Evolutionary conservation across 805 yeast genomes (phyloP), one percentile per base, ranked within the genome.

Genomic region (Wickerhamomyces subpelliculosus): DNA sequence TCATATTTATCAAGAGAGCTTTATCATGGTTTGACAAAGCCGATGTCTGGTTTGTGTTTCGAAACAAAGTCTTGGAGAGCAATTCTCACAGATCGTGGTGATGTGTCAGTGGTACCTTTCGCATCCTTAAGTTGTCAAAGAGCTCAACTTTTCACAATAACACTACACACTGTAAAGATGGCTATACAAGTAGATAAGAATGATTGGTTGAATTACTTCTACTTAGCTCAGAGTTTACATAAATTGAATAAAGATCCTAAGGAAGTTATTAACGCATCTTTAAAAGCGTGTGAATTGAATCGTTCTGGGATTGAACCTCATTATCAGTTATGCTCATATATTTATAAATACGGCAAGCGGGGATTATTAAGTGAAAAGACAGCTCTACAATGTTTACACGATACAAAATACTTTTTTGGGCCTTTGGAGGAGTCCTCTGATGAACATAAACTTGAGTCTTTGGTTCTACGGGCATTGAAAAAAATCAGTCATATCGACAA

Each of bases 301-400:
- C 47, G 58, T 4, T 64, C 66, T 35, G 60, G 65, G 4, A 61
- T 89, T 32, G 96, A 89, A 49, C 90, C 96, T 0, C 88, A 83
- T 52, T 88, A 87, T 51, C 65, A 68, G 32, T 55, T 82, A 4
- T 69, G 84, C 30, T 69, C 85, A 0, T 43, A 72, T 25, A 51
- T 74, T 5, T 79, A 72, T 60, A 88, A 88, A 54, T 68, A 69
- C 35, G 75, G 70, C 9, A 64, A 61, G 27, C 17, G 26, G 0
- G 70, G 58, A 0, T 37, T 53, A 14, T 17, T 84, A 0, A 34
- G 56, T 1, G 43, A 64, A 1, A 48, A 43, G 0, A 55, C 54
- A 1, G 86, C 75, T 0, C 13, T 72, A 11, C 43, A 47, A 1
- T 59, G 48, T 39, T 43, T 85, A 19, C 50, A 45, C n/a, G 39